Evolutionary conservation across 2,329 filamentous ascomycete genomes (phyloP).

Genomic region (Iodosphaeria phyllophila): DNA sequence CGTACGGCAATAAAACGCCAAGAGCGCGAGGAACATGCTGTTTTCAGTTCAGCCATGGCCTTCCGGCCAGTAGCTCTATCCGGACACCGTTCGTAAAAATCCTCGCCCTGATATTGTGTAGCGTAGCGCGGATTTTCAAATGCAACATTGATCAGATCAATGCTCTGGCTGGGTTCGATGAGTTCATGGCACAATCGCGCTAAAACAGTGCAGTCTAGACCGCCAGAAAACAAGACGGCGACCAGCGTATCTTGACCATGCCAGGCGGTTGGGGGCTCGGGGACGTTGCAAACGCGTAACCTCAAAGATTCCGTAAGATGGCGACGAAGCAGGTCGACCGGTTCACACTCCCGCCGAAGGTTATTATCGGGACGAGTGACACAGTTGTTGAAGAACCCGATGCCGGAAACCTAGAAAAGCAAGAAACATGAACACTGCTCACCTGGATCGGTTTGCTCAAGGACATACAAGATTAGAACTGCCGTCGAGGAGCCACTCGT

Average conservation of each 20-base stretch:
- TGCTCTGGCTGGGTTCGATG: conserved; percentile 44
- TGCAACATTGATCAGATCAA: conserved; percentile 88
- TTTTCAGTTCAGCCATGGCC: conserved; percentile 56
- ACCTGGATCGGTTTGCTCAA: conserved; percentile 4
- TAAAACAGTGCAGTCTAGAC: conserved; percentile 79
- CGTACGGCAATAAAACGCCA: conserved; percentile 71
- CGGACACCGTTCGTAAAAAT: conserved; percentile 65
- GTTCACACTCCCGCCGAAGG: conserved; percentile 22
- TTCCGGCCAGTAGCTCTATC: conserved; percentile 75
- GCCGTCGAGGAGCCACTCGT: conserved; percentile 15
- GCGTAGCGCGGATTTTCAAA: conserved; percentile 80
- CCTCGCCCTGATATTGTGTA: conserved; percentile 27
- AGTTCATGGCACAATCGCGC: conserved; percentile 66
- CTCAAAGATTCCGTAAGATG: conserved; percentile 42
- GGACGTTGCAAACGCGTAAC: conserved; percentile 46
- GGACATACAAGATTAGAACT: conserved; percentile 26
- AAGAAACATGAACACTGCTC: conserved; percentile 17
- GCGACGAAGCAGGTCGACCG: conserved; percentile 31
- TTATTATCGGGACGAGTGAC: conserved; percentile 14
- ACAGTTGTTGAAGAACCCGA: conserved; percentile 31
- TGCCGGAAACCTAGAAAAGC: conserved; percentile 30
- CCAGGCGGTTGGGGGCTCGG: conserved; percentile 26
- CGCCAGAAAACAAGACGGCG: conserved; percentile 82
- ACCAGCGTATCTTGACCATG: conserved; percentile 28
- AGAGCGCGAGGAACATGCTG: conserved; percentile 45